Evolutionary conservation across 1,139 yeast genomes (phyloP).

Genomic region (Scheffersomyces segobiensis): DNA sequence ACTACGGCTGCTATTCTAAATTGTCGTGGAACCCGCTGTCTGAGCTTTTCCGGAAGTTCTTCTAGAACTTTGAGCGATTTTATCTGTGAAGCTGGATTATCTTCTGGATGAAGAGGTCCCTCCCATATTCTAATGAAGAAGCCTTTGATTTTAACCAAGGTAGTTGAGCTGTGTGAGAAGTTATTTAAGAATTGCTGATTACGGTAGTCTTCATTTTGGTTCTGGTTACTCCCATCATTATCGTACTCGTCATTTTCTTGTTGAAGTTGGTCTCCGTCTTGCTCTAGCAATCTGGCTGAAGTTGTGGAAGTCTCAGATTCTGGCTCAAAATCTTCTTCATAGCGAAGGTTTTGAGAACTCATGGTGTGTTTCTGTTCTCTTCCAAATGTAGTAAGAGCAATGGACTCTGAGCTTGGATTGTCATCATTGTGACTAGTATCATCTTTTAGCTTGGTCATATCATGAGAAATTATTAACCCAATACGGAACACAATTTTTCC

Average conservation of each 20-base stretch:
- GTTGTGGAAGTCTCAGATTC: background rate
- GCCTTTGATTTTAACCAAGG: background rate
- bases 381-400: background rate
- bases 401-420: background rate
- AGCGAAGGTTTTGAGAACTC: background rate
- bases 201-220: background rate
- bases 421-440: background rate
- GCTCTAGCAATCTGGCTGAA: background rate
- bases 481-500: background rate
- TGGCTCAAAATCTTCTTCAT: background rate
- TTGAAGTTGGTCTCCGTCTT: background rate
- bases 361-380: background rate
- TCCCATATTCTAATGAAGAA: constrained; percentile 32
- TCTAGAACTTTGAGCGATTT: constrained; percentile 34
- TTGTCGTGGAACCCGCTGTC: constrained; percentile 24
- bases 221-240: background rate
- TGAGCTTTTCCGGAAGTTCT: constrained; percentile 41
- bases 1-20: constrained; percentile 31
- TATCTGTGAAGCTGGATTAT: constrained; percentile 45
- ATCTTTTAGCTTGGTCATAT: background rate
- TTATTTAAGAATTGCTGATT: background rate
- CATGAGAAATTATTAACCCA: background rate
- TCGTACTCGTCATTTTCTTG: background rate
- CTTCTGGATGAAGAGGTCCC: constrained; percentile 54
- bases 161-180: background rate